Conservation (phyloP, 345 rosid species). For the Diplotaxis tenuifolia region DNA sequence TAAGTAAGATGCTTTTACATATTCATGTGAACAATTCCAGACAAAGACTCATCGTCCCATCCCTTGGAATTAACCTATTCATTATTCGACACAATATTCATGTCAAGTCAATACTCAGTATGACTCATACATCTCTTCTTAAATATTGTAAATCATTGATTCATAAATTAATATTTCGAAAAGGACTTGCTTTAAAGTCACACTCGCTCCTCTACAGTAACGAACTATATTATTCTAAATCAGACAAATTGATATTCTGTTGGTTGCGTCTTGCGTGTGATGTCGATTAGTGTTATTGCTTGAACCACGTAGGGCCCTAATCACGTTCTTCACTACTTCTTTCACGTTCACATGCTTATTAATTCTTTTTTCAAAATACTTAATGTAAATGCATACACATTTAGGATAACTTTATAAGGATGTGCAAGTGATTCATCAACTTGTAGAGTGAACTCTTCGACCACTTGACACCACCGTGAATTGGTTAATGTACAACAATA, state of each 20-base stretch:
- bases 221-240: neutral
- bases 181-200: neutral
- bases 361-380: neutral
- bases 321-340: slow-evolving; percentile 37
- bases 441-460: neutral
- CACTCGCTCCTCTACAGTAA: neutral
- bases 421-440: neutral
- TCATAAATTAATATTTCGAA: neutral
- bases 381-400: neutral
- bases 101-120: slow-evolving; percentile 1
- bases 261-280: slow-evolving; percentile 22
- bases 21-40: neutral
- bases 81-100: neutral
- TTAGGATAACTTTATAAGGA: neutral
- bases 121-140: neutral
- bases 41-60: neutral
- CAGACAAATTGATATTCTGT: slow-evolving; percentile 18
- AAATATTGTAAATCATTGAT: neutral
- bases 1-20: neutral
- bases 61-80: neutral
- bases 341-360: slow-evolving; percentile 16
- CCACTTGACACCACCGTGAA: neutral
- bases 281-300: slow-evolving; percentile 23
- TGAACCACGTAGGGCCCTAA: slow-evolving; percentile 34
- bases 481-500: neutral